Percentiles rank a stretch among this genome's conserved stretches.
Conservation (phyloP, 352 stramenopile genomes). For the Halophytophthora batemanensis region DNA sequence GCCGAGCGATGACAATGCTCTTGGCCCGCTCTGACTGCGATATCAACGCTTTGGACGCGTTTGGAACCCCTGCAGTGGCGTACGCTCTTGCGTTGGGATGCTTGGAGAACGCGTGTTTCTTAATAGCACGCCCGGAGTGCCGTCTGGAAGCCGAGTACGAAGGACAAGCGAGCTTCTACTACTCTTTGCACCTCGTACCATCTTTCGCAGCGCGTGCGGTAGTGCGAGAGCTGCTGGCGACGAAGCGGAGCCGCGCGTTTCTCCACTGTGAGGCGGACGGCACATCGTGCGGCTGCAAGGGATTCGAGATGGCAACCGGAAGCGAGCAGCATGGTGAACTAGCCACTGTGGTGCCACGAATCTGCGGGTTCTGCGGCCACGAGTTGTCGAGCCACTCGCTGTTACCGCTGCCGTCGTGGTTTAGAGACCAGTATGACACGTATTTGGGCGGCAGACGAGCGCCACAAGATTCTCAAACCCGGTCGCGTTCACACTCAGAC, state of each 20-base stretch:
- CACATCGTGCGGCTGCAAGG: constrained; percentile 54
- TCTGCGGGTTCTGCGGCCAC: constrained; percentile 56
- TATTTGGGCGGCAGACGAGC: constrained; percentile 21
- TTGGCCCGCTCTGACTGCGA: constrained; percentile 28
- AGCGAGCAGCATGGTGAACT: neutral
- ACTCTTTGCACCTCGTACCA: constrained; percentile 47
- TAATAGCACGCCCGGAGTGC: constrained; percentile 23
- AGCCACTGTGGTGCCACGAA: neutral
- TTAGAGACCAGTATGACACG: constrained; percentile 67
- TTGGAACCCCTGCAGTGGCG: constrained; percentile 41
- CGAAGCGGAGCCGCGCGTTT: constrained; percentile 34
- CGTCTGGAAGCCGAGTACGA: constrained; percentile 60
- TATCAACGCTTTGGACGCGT: constrained; percentile 47
- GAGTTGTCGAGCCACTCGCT: constrained; percentile 17
- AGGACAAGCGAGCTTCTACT: constrained; percentile 62
- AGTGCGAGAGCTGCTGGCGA: constrained; percentile 27
- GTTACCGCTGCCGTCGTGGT: constrained; percentile 63
- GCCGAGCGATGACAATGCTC: constrained; percentile 21
- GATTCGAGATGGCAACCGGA: constrained; percentile 35
- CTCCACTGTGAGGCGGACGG: constrained; percentile 43
- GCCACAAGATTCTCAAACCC: neutral
- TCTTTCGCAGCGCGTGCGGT: constrained; percentile 46
- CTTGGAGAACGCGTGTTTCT: constrained; percentile 36
- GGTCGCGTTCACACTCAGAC: neutral
- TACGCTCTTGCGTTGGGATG: constrained; percentile 39